These are phyloP conservation scores for Penicillium sp. DNA, from an alignment of 2,329 filamentous ascomycete genomes.

Conservation along the genomic window DNA sequence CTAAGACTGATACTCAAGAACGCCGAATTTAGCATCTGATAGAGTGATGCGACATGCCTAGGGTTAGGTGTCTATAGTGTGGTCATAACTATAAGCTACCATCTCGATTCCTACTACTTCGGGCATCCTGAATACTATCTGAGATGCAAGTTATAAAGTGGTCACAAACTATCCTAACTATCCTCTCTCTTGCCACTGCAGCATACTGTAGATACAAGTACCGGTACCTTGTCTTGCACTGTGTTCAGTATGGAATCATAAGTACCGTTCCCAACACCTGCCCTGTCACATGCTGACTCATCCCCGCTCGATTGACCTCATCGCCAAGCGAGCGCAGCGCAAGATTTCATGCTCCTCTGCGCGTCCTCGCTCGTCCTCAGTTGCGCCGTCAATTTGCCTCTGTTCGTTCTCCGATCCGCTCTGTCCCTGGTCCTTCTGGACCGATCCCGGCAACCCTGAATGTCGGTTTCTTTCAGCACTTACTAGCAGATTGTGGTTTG, in stretches of 20 bases:
- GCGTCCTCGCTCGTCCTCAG: conserved; percentile 6
- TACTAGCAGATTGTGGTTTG: conserved; percentile 22
- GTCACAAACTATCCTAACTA: no score
- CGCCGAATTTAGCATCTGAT: no score
- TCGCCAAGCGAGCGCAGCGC: conserved; percentile 24
- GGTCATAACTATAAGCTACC: no score
- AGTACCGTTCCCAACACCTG: neutral
- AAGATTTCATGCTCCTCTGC: conserved; percentile 22
- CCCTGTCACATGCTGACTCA: conserved; percentile 26
- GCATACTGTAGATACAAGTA: neutral
- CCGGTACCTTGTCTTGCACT: neutral
- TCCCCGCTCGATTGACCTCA: conserved; percentile 32
- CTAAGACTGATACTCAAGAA: no score
- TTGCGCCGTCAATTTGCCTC: conserved; percentile 8
- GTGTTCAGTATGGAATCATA: neutral
- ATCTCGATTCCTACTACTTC: no score
- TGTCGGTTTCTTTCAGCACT: conserved; percentile 20
- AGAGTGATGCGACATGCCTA: no score
- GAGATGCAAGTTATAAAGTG: no score
- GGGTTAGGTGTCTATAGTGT: no score
- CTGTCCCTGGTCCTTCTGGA: conserved; percentile 1
- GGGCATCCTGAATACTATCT: no score
- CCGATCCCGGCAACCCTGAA: conserved; percentile 13
- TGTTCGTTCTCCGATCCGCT: neutral
- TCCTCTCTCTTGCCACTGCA: no score